Percentiles rank a stretch among this genome's conserved stretches.
phyloP scores from a whole-genome alignment of 352 stramenopile species.

The Pythium graminicola region DNA sequence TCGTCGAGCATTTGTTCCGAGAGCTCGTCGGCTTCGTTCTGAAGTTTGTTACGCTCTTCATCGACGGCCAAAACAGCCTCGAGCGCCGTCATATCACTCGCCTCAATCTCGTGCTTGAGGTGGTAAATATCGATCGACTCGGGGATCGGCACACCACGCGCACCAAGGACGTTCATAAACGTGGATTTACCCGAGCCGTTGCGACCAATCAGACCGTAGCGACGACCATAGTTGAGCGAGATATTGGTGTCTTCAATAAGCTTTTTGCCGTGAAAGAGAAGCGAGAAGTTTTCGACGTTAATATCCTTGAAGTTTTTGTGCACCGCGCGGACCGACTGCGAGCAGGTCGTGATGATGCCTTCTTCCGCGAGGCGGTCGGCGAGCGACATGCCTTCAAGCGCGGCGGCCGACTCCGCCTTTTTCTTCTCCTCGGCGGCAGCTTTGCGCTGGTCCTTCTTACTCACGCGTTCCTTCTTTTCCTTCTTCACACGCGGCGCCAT shows the following conservation, averaged over 20 bases:
- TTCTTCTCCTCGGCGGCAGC: conserved; percentile 75
- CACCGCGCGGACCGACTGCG: conserved; percentile 84
- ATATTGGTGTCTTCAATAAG: conserved; percentile 95
- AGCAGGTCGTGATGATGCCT: conserved; percentile 96
- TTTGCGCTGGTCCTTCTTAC: conserved; percentile 76
- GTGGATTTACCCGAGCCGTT: conserved; percentile 97
- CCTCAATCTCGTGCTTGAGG: conserved; percentile 95
- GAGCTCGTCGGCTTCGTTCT: conserved; percentile 89
- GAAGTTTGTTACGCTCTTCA: conserved; percentile 89
- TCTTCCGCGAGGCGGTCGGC: conserved; percentile 89
- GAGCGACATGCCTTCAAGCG: conserved; percentile 63
- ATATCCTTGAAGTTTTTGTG: conserved; percentile 97
- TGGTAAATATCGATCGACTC: conserved; percentile 96
- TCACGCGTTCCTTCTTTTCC: conserved; percentile 49
- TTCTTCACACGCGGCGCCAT: conserved; percentile 67
- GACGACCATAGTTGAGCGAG: conserved; percentile 96
- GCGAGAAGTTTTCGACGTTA: conserved; percentile 95
- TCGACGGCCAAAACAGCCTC: conserved; percentile 95
- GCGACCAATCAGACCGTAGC: conserved; percentile 95
- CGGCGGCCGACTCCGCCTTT: conserved; percentile 51
- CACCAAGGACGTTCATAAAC: conserved; percentile 96
- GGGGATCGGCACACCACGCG: conserved; percentile 91
- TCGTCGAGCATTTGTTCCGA: conserved; percentile 90
- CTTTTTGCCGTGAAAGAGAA: conserved; percentile 95
- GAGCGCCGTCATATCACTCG: conserved; percentile 91